Base-by-base conservation (phyloP, 331 rosid genomes). In the Acacia concinna region DNA sequence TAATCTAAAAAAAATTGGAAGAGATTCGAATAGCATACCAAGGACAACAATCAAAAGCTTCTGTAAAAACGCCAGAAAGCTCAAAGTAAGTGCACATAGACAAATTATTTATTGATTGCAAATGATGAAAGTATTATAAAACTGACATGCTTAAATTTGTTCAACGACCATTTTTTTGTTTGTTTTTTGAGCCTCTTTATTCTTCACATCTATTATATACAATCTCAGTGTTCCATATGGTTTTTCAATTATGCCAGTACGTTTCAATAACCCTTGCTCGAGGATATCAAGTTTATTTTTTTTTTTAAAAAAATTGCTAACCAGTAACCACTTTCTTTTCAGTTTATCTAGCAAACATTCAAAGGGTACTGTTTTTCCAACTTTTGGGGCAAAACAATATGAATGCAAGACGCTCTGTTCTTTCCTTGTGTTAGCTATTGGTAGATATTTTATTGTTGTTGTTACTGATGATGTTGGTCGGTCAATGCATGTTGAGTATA, bases 31-130 rank as follows among this genome's bases (percentile, higher is more conserved):
- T 88, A 86, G 94, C 91, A 93, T 95, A 78, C 85, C 94, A 28
- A 93, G 75, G 89, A 74, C 90, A 73, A 86, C 87, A 32, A 70
- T 91, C 78, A 93, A 89, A 89, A 86, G 93, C 88, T 91, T 95
- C 85, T 93, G 99, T 77, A 95, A 87, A 84, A 95, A 95, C 85
- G 91, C 98, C 46, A 89, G 99, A 89, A 95, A 95, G 81, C 93
- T 95, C 82, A 95, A 82, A 88, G 98, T 95, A 93, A 84, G 99
- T 63, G 21, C 82, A 71, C 38, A 70, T 23, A 59, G 77, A 76
- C 75, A 73, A 71, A 23, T 80, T 62, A 15, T 38, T 71, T 79
- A 28, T 51, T 38, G 62, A 21, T 68, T 34, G 77, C 79, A 51
- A 68, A 59, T 62, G 59, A 37, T 81, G 57, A 62, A 32, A 25